Evolutionary conservation across 179 eudicot species (phyloP), one percentile per base, ranked within the genome.

Genomic region (Beta lomatogona): DNA sequence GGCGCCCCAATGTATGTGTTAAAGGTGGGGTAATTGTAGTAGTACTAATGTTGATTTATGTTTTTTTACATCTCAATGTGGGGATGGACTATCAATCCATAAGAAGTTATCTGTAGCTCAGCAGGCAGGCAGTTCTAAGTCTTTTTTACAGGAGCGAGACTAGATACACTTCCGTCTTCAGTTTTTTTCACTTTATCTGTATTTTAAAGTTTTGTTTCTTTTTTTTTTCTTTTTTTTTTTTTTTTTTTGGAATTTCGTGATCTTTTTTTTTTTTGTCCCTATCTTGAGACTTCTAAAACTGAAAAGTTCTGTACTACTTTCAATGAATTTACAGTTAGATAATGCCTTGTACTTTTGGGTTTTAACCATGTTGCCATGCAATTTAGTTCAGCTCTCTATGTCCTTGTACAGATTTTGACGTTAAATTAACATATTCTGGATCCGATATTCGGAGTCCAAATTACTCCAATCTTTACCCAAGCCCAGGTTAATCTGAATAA

Each of bases 41-140:
- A 73, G 65, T 71, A 70, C 74, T n/a, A 63, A 67, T 61, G 71
- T n/a, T 61, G 7, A 63, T 76, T 76, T 21, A 84, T n/a, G 83
- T 73, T 81, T 73, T n/a, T 84, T 80, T 80, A 58, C 76, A 44
- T 81, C 81, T 80, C 86, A 57, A 55, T 14, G 31, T 19, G 53
- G 79, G 79, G 84, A 73, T 73, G 82, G 82, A 81, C 86, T 58
- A 57, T 69, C 57, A 84, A 84, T 31, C 84, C 82, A 77, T 81
- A 73, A 57, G 75, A 74, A 81, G 71, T 66, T 81, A 55, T 67
- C 67, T 60, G 78, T 84, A 81, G 84, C 86, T 77, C 86, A n/a
- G n/a, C n/a, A 84, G 83, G 68, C 86, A 76, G 81, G 71, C 65
- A 70, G 82, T 79, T 58, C 58, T 18, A 57, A 54, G 53, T 22